These are phyloP conservation scores for Suhomyces taliae DNA, from an alignment of 1,139 yeast genomes.

Conservation along the genomic window DNA sequence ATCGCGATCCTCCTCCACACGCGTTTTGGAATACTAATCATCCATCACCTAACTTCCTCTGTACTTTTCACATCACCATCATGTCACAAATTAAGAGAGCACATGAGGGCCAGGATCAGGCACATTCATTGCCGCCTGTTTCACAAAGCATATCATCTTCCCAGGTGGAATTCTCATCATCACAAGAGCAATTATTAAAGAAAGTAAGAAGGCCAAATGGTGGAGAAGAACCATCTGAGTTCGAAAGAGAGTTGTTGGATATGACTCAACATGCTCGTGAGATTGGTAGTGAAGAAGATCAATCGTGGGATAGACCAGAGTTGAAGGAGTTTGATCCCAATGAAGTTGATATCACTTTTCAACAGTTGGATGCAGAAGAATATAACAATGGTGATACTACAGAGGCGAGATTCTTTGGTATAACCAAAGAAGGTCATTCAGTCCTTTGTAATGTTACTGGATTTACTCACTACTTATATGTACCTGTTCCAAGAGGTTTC, in stretches of 20 bases:
- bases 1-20: background rate
- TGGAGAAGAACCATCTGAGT: slow-evolving; percentile 53
- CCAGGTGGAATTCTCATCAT: slow-evolving; percentile 18
- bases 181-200: slow-evolving; percentile 38
- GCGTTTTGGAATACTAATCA: background rate
- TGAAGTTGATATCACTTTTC: slow-evolving; percentile 64
- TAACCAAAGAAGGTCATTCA: slow-evolving; percentile 83
- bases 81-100: slow-evolving; percentile 9
- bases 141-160: slow-evolving; percentile 31
- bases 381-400: slow-evolving; percentile 57
- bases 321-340: slow-evolving; percentile 50
- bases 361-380: slow-evolving; percentile 95
- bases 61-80: background rate
- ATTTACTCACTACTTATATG: slow-evolving; percentile 86
- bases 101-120: slow-evolving; percentile 24
- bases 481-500: slow-evolving; percentile 85
- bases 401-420: slow-evolving; percentile 85
- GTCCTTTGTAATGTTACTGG: slow-evolving; percentile 89
- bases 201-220: slow-evolving; percentile 36
- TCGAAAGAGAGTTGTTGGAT: slow-evolving; percentile 61
- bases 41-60: background rate
- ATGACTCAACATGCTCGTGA: slow-evolving; percentile 50
- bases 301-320: slow-evolving; percentile 63
- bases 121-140: slow-evolving; percentile 47
- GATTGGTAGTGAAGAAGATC: slow-evolving; percentile 39